These are phyloP conservation scores for Cladosporium sp. DNA, from an alignment of 2,329 filamentous ascomycete genomes.

Conservation along the genomic window DNA sequence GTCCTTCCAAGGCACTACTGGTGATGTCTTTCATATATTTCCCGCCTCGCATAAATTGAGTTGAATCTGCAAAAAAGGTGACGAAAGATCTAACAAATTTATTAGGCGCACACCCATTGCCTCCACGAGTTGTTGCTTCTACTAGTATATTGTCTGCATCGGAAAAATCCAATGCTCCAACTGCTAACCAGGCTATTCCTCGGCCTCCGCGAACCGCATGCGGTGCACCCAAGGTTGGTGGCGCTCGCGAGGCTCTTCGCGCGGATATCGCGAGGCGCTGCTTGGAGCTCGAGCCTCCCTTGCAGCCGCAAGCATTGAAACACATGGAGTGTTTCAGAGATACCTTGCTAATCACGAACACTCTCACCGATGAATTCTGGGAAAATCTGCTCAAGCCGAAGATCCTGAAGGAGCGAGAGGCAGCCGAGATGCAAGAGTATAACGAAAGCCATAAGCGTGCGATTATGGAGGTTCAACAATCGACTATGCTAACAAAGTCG, in stretches of 20 bases:
- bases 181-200: slow-evolving; percentile 12
- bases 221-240: slow-evolving; percentile 56
- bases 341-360: slow-evolving; percentile 61
- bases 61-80: too few species aligned
- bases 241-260: slow-evolving; percentile 58
- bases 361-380: slow-evolving; percentile 65
- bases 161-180: slow-evolving; percentile 1
- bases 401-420: slow-evolving; percentile 58
- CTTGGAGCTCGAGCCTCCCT: slow-evolving; percentile 56
- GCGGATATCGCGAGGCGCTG: slow-evolving; percentile 68
- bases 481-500: slow-evolving; percentile 31
- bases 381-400: slow-evolving; percentile 57
- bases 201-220: slow-evolving; percentile 37
- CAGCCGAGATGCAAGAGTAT: slow-evolving; percentile 52
- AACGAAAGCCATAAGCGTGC: slow-evolving; percentile 37
- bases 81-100: not conserved
- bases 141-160: slow-evolving; percentile 10
- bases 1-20: too few species aligned
- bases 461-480: slow-evolving; percentile 23
- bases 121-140: slow-evolving; percentile 24
- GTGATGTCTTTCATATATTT: too few species aligned
- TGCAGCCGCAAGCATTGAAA: slow-evolving; percentile 55
- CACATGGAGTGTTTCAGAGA: slow-evolving; percentile 70
- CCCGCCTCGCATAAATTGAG: too few species aligned
- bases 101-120: slow-evolving; percentile 23